phyloP scores from a whole-genome alignment of 2,329 filamentous ascomycete species.

The Furcasterigmium sp. region DNA sequence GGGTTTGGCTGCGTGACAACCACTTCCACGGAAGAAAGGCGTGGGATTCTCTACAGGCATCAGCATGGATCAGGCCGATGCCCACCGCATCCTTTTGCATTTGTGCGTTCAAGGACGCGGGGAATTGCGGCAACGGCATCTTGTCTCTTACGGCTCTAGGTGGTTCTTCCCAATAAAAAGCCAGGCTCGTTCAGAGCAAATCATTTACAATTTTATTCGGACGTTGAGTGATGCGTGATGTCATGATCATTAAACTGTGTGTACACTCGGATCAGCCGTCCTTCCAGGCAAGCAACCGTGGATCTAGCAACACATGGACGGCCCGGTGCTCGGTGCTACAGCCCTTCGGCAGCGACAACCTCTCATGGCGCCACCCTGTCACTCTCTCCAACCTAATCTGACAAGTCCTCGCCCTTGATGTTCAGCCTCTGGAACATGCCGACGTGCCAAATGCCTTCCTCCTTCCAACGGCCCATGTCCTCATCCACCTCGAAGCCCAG shows the following conservation, averaged over 20 bases:
- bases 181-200: constrained; percentile 33
- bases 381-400: too few species aligned
- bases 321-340: too few species aligned
- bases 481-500: constrained; percentile 73
- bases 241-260: too few species aligned
- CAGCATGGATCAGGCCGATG: constrained; percentile 1
- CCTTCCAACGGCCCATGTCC: constrained; percentile 69
- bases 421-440: constrained; percentile 66
- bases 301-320: too few species aligned
- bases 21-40: constrained; percentile 4
- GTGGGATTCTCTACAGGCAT: constrained; percentile 5
- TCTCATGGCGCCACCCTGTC: too few species aligned
- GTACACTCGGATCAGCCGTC: too few species aligned
- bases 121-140: constrained; percentile 36
- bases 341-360: too few species aligned
- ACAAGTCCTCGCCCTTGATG: too few species aligned
- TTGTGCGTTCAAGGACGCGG: constrained; percentile 37
- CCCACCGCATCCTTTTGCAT: constrained; percentile 24
- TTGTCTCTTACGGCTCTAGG: constrained; percentile 15
- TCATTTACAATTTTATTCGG: constrained; percentile 22
- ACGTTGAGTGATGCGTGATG: constrained; percentile 9
- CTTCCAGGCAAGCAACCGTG: too few species aligned
- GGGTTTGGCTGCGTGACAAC: constrained; percentile 1
- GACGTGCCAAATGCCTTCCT: constrained; percentile 80
- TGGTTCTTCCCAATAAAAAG: constrained; percentile 33